A percentile compares a stretch with the other conserved stretches of the same genome.
phyloP scores from a whole-genome alignment of 164 flowering plant genomes.

The Tetrastigma voinierianum region DNA sequence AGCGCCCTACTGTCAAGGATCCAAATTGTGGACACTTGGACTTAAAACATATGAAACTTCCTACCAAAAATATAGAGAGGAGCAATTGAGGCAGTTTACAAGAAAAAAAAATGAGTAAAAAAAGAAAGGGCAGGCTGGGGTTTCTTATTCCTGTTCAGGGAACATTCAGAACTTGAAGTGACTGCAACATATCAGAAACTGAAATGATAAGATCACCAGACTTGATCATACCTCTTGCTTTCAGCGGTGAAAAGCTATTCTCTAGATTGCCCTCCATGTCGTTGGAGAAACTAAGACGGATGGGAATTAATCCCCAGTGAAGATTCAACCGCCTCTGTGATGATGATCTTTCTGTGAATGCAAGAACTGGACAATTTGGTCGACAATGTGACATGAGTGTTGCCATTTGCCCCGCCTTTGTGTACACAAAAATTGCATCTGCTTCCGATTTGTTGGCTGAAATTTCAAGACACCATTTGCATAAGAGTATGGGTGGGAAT shows the following conservation, averaged over 20 bases:
- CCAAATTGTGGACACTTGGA: too few species aligned
- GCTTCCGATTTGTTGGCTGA: constrained; percentile 90
- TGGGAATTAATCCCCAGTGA: constrained; percentile 94
- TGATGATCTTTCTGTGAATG: constrained; percentile 74
- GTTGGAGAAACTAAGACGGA: constrained; percentile 79
- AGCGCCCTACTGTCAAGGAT: too few species aligned
- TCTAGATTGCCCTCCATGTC: constrained; percentile 96
- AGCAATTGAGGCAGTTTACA: too few species aligned
- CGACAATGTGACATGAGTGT: constrained; percentile 92
- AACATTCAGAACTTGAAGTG: constrained; percentile 94
- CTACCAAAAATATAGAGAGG: too few species aligned
- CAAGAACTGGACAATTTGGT: constrained; percentile 97
- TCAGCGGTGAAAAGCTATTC: constrained; percentile 78
- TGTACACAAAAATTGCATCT: constrained; percentile 91
- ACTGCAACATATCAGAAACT: constrained; percentile 93
- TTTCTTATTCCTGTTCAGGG: constrained; percentile 43
- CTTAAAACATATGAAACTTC: too few species aligned
- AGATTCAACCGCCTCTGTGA: constrained; percentile 84
- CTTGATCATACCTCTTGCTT: constrained; percentile 87
- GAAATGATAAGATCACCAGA: constrained; percentile 95
- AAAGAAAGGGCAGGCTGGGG: too few species aligned
- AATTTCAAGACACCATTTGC: neutral
- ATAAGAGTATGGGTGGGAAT: too few species aligned
- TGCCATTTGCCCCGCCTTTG: constrained; percentile 90
- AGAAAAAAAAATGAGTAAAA: too few species aligned